phyloP scores from a whole-genome alignment of 352 stramenopile genomes.

The Globisporangium middletonii region DNA sequence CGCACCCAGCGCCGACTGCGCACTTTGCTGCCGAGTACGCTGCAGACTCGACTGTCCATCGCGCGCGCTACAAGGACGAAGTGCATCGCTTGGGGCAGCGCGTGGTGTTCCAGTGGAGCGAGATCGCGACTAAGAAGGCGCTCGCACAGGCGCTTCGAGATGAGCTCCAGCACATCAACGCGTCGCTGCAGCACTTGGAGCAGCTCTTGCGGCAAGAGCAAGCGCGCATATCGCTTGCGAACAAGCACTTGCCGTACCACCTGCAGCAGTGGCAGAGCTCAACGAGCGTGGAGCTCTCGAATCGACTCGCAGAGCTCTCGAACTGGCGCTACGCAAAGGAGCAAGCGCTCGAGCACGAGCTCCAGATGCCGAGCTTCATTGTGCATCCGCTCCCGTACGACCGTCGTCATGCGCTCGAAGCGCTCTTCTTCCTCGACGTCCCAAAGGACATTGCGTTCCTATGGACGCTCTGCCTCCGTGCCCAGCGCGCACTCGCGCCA shows the following conservation, averaged over 20 bases:
- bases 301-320: neutral
- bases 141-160: neutral
- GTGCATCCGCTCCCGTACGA: conserved; percentile 24
- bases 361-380: conserved; percentile 25
- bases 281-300: neutral
- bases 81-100: neutral
- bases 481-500: conserved; percentile 28
- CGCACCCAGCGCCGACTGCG: conserved; percentile 25
- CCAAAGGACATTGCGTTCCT: conserved; percentile 34
- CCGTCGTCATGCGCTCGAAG: conserved; percentile 18
- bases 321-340: conserved; percentile 1
- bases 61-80: conserved; percentile 2
- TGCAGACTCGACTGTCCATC: neutral
- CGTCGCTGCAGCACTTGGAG: neutral
- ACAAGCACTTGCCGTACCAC: neutral
- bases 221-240: neutral
- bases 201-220: conserved; percentile 3
- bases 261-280: neutral
- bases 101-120: neutral
- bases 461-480: conserved; percentile 24
- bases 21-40: conserved; percentile 26
- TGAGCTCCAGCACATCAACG: conserved; percentile 3
- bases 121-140: neutral
- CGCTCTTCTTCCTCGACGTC: conserved; percentile 40
- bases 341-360: conserved; percentile 1